Evolutionary conservation across 495 filamentous ascomycete genomes (phyloP), one percentile per base, ranked within the genome.

Genomic region (Penicillium robsamsonii): DNA sequence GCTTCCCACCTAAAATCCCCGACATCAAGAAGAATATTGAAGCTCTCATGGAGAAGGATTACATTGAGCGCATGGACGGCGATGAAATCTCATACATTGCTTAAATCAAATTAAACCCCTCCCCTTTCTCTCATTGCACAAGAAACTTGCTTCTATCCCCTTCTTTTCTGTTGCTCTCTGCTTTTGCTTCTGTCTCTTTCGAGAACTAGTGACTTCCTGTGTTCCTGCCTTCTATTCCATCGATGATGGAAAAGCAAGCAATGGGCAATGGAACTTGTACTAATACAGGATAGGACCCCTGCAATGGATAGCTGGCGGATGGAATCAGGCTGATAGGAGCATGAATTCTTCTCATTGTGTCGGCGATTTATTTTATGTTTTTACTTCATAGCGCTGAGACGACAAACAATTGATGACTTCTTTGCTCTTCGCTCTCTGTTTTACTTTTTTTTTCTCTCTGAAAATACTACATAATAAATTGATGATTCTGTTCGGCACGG

Each of bases 21-120:
- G 94, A 99, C 61, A 97, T 99, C 82, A 99, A 99, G 78, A 97
- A 96, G 78, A 96, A 93, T 71, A 97, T 99, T 66, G 94, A 99
- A 72, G 96, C 96, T 62, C 80, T 99, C 40, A 88, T 99, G 58
- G 94, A 99, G 79, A 99, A 99, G 78, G 94, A 98, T 71, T 99
- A 99, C 69, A 83, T 99, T 46, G 95, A 99, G 78, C 87, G 94
- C 30, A 71, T 96, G 56, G 93, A 96, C 31, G 91, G 91, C 31
- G 93, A 97, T 61, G 92, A 97, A 59, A 82, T 98, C 49, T 90
- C 94, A 52, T 96, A 95, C 68, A 85, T 96, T 63, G 89, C 91
- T 59, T 94, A 64, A 77, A 51, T 25, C 45, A 33, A 31, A 5
- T n/a, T 30, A 17, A 31, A 40, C 42, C 44, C 44, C 43, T 24